Evolutionary conservation across 2,329 filamentous ascomycete genomes (phyloP), one percentile per base, ranked within the genome.

Genomic region (Mycosphaerelloides madeirae): DNA sequence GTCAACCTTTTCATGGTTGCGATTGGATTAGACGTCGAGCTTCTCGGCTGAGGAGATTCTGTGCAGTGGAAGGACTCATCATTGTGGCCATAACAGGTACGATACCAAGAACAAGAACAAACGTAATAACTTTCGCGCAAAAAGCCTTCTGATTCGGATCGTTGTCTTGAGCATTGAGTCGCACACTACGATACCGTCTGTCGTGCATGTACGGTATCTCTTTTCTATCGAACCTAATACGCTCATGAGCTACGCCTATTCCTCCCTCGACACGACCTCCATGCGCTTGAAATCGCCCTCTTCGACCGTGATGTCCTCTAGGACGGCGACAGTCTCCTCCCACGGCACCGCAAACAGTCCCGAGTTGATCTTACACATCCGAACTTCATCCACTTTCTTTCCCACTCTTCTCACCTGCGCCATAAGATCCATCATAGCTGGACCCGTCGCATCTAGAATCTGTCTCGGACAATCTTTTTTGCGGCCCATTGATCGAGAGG

Each of bases 1-100:
- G 93, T 98, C 56, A 98, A 98, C 65, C 72, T 98, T 44, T 98
- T 98, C 68, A 96, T 98, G 90, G 85, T 89, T 61, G 93, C 91
- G 44, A 96, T 98, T 68, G 93, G 93, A n/a, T 77, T 98, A 64
- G 93, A 98, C 71, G 93, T 98, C 39, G 93, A 96, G 54, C 66
- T 83, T 57, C 73, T 84, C 52, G 78, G 77, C 56, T 82, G 69
- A 73, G 33, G 15, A 28, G 31, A 8, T n/a, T n/a, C n/a, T n/a
- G n/a, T n/a, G n/a, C n/a, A n/a, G n/a, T n/a, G n/a, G n/a, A n/a
- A n/a, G n/a, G n/a, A n/a, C n/a, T n/a, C n/a, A n/a, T n/a, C n/a
- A 20, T 36, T 5, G 15, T 6, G 31, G 13, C 6, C 31, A 32
- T 5, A 32, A 39, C 28, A 18, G 33, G 9, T 18, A 18, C 33